Evolutionary conservation across 805 yeast species (phyloP).

Genomic region (Spathaspora girioi): DNA sequence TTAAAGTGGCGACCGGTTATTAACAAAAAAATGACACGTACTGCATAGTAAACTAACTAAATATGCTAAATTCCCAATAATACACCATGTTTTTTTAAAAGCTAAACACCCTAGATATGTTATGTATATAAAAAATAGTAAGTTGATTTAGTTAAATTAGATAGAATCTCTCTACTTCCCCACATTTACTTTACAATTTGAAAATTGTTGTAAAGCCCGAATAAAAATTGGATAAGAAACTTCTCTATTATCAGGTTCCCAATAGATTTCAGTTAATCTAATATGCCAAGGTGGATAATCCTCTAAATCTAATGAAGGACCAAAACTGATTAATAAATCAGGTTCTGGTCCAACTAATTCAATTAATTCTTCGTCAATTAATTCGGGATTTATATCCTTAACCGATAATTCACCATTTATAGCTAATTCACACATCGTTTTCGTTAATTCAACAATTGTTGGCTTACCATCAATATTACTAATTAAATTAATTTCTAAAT

Average conservation of each 20-base stretch:
- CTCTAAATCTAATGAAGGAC: conserved; percentile 83
- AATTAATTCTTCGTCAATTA: conserved; percentile 69
- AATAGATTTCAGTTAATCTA: conserved; percentile 82
- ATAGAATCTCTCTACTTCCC: conserved; percentile 53
- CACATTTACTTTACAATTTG: conserved; percentile 81
- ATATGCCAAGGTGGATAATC: conserved; percentile 99
- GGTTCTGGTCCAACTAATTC: conserved; percentile 90
- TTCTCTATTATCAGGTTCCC: conserved; percentile 81
- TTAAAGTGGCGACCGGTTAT: background rate
- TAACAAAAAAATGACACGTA: background rate
- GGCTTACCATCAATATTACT: conserved; percentile 84
- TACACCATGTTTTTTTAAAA: background rate
- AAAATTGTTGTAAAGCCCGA: conserved; percentile 69
- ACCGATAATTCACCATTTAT: conserved; percentile 54
- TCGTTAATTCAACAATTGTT: conserved; percentile 83
- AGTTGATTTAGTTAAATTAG: background rate
- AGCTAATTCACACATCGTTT: conserved; percentile 77
- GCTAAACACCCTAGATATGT: background rate
- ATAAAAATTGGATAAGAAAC: conserved; percentile 82
- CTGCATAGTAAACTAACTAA: background rate
- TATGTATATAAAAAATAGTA: background rate
- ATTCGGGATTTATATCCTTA: conserved; percentile 67
- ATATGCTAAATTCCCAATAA: background rate
- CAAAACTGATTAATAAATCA: conserved; percentile 78
- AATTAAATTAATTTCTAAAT: conserved; percentile 62